phyloP scores from a whole-genome alignment of 176 grass and related monocot species.

The Juncus inflexus region DNA sequence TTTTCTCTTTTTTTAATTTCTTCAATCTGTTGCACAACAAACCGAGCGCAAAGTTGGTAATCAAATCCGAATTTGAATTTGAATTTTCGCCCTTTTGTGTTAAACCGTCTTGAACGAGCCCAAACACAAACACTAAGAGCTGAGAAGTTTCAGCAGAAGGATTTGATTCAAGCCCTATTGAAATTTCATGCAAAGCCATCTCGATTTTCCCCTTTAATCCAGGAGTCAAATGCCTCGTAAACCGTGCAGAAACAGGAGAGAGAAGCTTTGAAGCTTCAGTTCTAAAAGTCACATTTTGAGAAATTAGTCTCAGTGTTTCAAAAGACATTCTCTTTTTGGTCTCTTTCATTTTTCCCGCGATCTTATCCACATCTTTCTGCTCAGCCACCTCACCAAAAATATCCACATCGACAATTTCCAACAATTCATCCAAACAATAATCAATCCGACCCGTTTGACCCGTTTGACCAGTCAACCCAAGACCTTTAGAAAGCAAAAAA shows the following conservation, averaged over 20 bases:
- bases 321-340: constrained; percentile 91
- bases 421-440: constrained; percentile 82
- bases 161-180: constrained; percentile 77
- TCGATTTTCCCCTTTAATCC: constrained; percentile 65
- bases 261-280: constrained; percentile 73
- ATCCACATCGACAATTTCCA: constrained; percentile 65
- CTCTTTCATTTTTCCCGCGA: constrained; percentile 98
- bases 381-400: constrained; percentile 88
- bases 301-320: constrained; percentile 75
- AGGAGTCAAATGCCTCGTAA: constrained; percentile 65
- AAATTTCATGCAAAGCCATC: constrained; percentile 75
- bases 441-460: constrained; percentile 60
- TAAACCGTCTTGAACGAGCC: constrained; percentile 65
- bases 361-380: constrained; percentile 95
- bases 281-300: constrained; percentile 68
- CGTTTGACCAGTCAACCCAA: constrained; percentile 8
- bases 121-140: constrained; percentile 72
- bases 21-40: constrained; percentile 71
- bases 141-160: constrained; percentile 57
- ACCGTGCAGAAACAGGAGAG: constrained; percentile 50
- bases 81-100: constrained; percentile 35
- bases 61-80: constrained; percentile 57
- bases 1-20: constrained; percentile 65
- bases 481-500: constrained; percentile 67
- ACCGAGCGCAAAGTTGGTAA: constrained; percentile 70